Evolutionary conservation across 768 basidiomycete genomes (phyloP).

Genomic region (Favolaschia claudopus): DNA sequence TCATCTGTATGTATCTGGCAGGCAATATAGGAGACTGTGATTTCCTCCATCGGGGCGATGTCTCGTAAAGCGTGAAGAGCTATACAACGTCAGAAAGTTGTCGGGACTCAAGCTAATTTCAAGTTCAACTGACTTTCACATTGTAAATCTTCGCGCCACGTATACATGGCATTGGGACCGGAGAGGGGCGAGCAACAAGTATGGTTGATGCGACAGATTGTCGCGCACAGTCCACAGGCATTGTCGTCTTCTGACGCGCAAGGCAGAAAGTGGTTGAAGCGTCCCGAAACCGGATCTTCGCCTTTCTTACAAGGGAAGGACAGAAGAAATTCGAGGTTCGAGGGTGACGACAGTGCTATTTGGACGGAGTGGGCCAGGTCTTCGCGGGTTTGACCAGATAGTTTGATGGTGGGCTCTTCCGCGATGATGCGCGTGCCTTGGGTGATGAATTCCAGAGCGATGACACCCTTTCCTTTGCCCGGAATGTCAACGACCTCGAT

Average conservation of each 20-base stretch:
- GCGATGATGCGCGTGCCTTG: conserved; percentile 2
- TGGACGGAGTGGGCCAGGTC: not conserved
- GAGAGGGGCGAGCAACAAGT: not conserved
- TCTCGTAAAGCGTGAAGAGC: not conserved
- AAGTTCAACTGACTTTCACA: not conserved
- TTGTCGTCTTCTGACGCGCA: not conserved
- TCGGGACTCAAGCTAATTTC: not conserved
- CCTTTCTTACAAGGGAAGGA: not conserved
- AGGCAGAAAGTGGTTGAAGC: not conserved
- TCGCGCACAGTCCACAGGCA: not conserved
- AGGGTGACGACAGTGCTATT: not conserved
- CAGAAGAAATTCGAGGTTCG: not conserved
- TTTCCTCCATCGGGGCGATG: not conserved
- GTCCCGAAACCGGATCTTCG: not conserved
- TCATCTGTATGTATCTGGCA: not conserved
- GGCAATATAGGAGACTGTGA: not conserved
- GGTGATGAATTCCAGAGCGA: not conserved
- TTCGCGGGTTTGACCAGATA: not conserved
- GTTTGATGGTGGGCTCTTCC: not conserved
- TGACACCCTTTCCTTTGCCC: not conserved
- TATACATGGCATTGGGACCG: not conserved
- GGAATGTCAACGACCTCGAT: not conserved
- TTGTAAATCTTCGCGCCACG: not conserved
- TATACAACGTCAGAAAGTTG: not conserved
- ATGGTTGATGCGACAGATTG: not conserved